Conservation (phyloP, 2,329 filamentous ascomycete species). For the Aspergillus hortae region DNA sequence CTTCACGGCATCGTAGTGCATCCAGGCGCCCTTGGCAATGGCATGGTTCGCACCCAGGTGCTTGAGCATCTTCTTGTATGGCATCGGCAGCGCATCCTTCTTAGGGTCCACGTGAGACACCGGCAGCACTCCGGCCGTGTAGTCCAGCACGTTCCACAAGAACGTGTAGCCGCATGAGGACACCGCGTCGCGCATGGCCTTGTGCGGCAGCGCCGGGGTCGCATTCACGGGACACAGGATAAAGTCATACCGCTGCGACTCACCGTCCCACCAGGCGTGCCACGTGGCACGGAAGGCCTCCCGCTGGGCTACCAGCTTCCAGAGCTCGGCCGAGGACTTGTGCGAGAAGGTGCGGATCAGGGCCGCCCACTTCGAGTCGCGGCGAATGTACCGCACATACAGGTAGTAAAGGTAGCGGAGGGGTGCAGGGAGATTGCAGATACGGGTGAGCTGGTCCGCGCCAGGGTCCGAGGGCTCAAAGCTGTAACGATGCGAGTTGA, state of each 20-base stretch:
- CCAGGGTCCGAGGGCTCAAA: slow-evolving; percentile 79
- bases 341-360: slow-evolving; percentile 69
- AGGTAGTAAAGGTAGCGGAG: slow-evolving; percentile 84
- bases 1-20: slow-evolving; percentile 72
- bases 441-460: slow-evolving; percentile 68
- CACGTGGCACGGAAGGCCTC: slow-evolving; percentile 75
- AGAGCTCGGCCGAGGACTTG: slow-evolving; percentile 74
- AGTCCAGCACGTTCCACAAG: slow-evolving; percentile 89
- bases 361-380: slow-evolving; percentile 74
- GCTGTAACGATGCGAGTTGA: slow-evolving; percentile 69
- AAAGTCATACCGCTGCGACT: slow-evolving; percentile 69
- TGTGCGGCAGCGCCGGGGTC: slow-evolving; percentile 81
- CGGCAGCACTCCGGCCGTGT: slow-evolving; percentile 76
- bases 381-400: slow-evolving; percentile 79
- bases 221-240: slow-evolving; percentile 83
- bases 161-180: slow-evolving; percentile 91
- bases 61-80: slow-evolving; percentile 37
- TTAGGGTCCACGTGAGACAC: slow-evolving; percentile 75
- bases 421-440: slow-evolving; percentile 69
- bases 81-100: slow-evolving; percentile 62
- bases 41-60: slow-evolving; percentile 61
- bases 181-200: slow-evolving; percentile 79
- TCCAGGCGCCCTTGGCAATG: slow-evolving; percentile 78
- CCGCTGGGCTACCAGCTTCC: slow-evolving; percentile 72
- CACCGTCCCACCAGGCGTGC: slow-evolving; percentile 80